A percentile compares a stretch with the other conserved stretches of the same genome.
Evolutionary conservation across 1,284 basidiomycete species (phyloP).

Genomic region (Blastosporella zonata): DNA sequence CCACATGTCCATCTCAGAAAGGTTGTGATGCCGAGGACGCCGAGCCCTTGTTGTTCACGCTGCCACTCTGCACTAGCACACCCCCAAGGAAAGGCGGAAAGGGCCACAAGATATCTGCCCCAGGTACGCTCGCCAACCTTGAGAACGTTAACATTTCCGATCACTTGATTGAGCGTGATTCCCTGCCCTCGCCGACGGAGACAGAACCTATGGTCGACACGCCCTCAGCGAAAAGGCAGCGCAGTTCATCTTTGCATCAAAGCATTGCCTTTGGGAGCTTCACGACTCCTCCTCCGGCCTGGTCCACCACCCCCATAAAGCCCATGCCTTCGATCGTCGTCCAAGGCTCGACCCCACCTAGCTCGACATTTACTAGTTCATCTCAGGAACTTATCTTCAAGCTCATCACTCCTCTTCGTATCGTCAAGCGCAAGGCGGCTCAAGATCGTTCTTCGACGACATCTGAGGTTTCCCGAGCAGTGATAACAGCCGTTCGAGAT

Average conservation of each 20-base stretch:
- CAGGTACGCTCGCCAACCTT: conserved; percentile 15
- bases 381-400: conserved; percentile 5
- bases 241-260: conserved; percentile 10
- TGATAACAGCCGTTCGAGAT: conserved; percentile 17
- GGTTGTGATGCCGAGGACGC: background rate
- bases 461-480: conserved; percentile 14
- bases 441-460: conserved; percentile 6
- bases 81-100: conserved; percentile 11
- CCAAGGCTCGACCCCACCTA: conserved; percentile 1
- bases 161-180: background rate
- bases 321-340: conserved; percentile 1
- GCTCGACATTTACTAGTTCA: conserved; percentile 2
- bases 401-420: conserved; percentile 13
- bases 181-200: conserved; percentile 5
- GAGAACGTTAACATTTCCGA: background rate
- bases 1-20: background rate
- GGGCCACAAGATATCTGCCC: conserved; percentile 15
- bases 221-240: conserved; percentile 6
- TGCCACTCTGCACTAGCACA: conserved; percentile 15
- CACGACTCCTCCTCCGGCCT: conserved; percentile 9
- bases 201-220: conserved; percentile 5
- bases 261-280: conserved; percentile 9
- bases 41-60: background rate
- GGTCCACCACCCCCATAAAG: conserved; percentile 6
- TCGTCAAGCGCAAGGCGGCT: conserved; percentile 13